phyloP scores from a whole-genome alignment of 2,329 filamentous ascomycete genomes.

The Talaromyces sp. region DNA sequence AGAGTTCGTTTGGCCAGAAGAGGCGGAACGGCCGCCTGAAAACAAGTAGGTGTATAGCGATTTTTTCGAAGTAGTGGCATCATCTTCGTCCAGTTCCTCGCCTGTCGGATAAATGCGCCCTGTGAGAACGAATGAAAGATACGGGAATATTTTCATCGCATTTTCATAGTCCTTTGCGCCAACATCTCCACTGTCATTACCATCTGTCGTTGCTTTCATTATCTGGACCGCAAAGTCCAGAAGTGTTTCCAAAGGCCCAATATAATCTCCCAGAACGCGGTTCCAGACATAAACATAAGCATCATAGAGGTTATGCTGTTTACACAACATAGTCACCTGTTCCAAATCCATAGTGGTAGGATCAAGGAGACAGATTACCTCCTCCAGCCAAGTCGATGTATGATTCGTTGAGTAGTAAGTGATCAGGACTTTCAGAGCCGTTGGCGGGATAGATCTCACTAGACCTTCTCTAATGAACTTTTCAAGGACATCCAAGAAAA shows the following conservation, averaged over 20 bases:
- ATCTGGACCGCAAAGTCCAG: slow-evolving; percentile 43
- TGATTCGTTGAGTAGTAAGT: slow-evolving; percentile 72
- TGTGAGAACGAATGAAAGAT: slow-evolving; percentile 85
- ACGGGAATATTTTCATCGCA: slow-evolving; percentile 88
- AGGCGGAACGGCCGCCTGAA: slow-evolving; percentile 56
- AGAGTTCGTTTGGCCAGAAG: slow-evolving; percentile 59
- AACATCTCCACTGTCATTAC: slow-evolving; percentile 49
- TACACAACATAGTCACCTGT: slow-evolving; percentile 84
- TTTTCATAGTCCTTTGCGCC: slow-evolving; percentile 50
- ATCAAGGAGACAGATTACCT: slow-evolving; percentile 90
- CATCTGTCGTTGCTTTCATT: slow-evolving; percentile 23
- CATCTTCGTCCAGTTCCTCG: slow-evolving; percentile 64
- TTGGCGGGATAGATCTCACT: slow-evolving; percentile 71
- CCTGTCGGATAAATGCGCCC: slow-evolving; percentile 89
- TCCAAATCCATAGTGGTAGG: slow-evolving; percentile 90
- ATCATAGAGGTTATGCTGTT: slow-evolving; percentile 87
- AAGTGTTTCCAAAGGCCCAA: slow-evolving; percentile 83
- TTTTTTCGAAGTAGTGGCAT: slow-evolving; percentile 71
- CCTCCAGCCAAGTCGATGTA: slow-evolving; percentile 74
- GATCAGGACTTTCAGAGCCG: slow-evolving; percentile 80
- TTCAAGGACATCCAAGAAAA: slow-evolving; percentile 86
- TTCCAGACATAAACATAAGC: slow-evolving; percentile 98
- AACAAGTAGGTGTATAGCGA: slow-evolving; percentile 93
- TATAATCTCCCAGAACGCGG: slow-evolving; percentile 78
- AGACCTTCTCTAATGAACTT: slow-evolving; percentile 76